Evolutionary conservation across 176 grass and related monocot species (phyloP), one percentile per base, ranked within the genome.

Genomic region (Hyparrhenia diplandra): DNA sequence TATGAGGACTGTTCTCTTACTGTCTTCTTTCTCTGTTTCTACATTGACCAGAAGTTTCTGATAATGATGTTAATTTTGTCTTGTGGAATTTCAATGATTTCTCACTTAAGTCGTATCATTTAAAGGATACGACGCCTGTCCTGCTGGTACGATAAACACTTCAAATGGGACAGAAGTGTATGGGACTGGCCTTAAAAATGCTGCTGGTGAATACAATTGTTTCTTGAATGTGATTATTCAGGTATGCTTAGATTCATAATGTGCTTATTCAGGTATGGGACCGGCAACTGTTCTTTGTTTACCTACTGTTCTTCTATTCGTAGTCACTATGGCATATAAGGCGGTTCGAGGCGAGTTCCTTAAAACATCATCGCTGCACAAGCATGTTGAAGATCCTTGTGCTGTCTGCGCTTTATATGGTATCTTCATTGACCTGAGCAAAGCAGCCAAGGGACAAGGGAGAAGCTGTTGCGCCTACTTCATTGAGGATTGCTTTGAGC

Each of bases 221-320:
- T 99, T 99, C 74, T 86, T 99, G 81, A 99, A 99, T 86, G 96
- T 99, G 75, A 91, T 99, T 85, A 99, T 99, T 74, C 96, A 99
- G 93, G 96, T 99, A 91, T 83, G 73, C 66, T 55, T 65, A 70
- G 23, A 78, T 6, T 63, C 68, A 34, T 74, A 69, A 42, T 31
- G 46, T 55, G 23, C 17, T n/a, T 40, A 69, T 27, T 69, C 64
- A n/a, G n/a, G n/a, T 39, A 14, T 29, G 47, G 4, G 8, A 65
- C 83, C 58, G n/a, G 62, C 59, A 85, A 61, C 52, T 36, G 16
- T 80, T 12, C 18, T 74, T 43, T 52, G 20, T 54, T 80, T 51
- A 75, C 23, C 67, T 13, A 27, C 62, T 72, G 42, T 88, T 46
- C 64, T 10, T 80, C 30, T 79, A 20, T 79, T 45, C 63, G 64